A percentile compares a stretch with the other conserved stretches of the same genome.
Conservation (phyloP, 306 rosid species). For the Acmispon strigosus region DNA sequence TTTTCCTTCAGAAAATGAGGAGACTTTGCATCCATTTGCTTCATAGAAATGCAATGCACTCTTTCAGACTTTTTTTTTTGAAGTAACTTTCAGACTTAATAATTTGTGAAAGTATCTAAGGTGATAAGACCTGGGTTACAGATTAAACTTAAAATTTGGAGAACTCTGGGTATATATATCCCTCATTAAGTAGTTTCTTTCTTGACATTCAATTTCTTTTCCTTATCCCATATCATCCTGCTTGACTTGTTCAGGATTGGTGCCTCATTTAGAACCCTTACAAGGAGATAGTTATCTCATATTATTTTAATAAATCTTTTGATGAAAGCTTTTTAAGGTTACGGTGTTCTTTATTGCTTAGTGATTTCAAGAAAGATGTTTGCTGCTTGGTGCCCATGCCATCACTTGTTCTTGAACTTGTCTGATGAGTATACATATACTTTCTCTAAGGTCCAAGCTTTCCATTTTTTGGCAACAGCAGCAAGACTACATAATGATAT, state of each 20-base stretch:
- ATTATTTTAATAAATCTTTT: not conserved
- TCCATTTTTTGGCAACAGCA: not conserved
- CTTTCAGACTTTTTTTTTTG: too few relatives aligned
- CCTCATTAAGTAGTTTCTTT: constrained; percentile 9
- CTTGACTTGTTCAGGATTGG: not conserved
- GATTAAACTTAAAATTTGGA: not conserved
- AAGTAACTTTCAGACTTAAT: not conserved
- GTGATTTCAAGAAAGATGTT: not conserved
- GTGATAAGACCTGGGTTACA: not conserved
- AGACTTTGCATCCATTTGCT: not conserved
- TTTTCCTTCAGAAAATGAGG: not conserved
- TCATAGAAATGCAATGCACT: not conserved
- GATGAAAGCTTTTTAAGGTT: not conserved
- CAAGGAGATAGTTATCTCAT: not conserved
- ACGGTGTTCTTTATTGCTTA: not conserved
- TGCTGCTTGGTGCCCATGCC: not conserved
- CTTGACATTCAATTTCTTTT: not conserved
- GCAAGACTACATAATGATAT: not conserved
- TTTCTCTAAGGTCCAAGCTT: not conserved
- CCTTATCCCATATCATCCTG: not conserved
- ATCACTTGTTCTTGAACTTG: not conserved
- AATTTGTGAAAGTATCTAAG: not conserved
- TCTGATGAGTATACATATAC: not conserved
- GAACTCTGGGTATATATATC: not conserved
- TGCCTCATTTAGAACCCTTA: not conserved